These are phyloP conservation scores for Penicillium sclerotiorum DNA, from an alignment of 2,329 filamentous ascomycete genomes.

Conservation along the genomic window DNA sequence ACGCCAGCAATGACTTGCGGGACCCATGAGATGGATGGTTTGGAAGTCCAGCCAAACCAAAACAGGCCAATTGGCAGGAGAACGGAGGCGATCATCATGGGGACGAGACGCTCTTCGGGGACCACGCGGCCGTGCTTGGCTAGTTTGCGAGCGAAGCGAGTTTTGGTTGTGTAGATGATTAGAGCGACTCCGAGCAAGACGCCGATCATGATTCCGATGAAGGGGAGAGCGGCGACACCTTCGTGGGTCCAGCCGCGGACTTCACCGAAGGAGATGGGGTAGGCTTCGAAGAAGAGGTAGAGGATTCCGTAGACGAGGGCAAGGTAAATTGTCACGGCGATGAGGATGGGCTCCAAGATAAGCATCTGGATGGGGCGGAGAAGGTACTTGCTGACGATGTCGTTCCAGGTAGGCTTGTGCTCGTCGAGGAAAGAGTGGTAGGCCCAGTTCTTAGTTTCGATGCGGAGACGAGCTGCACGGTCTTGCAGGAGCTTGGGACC, in stretches of 20 bases:
- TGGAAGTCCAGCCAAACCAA: conserved; percentile 54
- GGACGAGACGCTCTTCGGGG: conserved; percentile 49
- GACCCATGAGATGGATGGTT: conserved; percentile 47
- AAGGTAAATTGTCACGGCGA: conserved; percentile 50
- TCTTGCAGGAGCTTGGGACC: conserved; percentile 51
- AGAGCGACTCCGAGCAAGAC: conserved; percentile 38
- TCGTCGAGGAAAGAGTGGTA: conserved; percentile 51
- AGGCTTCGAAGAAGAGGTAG: conserved; percentile 45
- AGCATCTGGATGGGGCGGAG: conserved; percentile 52
- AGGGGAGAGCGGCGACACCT: conserved; percentile 42
- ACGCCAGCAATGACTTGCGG: conserved; percentile 50
- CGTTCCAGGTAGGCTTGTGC: conserved; percentile 39
- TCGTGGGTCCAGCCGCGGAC: conserved; percentile 39
- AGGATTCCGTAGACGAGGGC: conserved; percentile 43
- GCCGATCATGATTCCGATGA: conserved; percentile 40
- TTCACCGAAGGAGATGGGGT: conserved; percentile 43
- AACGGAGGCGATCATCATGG: conserved; percentile 49
- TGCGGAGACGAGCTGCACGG: conserved; percentile 53
- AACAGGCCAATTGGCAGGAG: conserved; percentile 52
- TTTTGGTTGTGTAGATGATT: conserved; percentile 45
- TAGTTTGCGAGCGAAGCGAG: conserved; percentile 40
- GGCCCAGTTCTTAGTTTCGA: conserved; percentile 52
- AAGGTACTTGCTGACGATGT: conserved; percentile 49
- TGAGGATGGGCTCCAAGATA: conserved; percentile 51
- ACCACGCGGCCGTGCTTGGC: conserved; percentile 36